Evolutionary conservation across 495 filamentous ascomycete species (phyloP), one percentile per base, ranked within the genome.

Genomic region (Daldinia childiae): DNA sequence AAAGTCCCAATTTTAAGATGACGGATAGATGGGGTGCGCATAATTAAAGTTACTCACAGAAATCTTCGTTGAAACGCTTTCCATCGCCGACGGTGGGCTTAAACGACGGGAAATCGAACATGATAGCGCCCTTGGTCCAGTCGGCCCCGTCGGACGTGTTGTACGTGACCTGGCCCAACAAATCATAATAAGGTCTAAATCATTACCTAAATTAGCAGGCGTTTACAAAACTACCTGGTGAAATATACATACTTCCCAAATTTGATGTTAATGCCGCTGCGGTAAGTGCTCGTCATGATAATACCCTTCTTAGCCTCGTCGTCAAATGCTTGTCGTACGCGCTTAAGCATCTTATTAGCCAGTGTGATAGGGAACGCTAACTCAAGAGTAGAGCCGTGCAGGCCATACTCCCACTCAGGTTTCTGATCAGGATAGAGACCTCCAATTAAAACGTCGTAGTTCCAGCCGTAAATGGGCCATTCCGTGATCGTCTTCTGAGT

Each of bases 211-310:
- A 29, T 61, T 34, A 50, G 39, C 9, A 61, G 8, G 38, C 12
- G 8, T 14, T 6, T 24, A 27, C 0, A 15, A 2, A 26, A 24
- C 19, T 27, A 1, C 55, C 14, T 4, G 7, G 17, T 38, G n/a
- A 14, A 17, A 8, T 54, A 24, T 38, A 38, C 55, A 58, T 41
- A 58, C 55, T 32, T 66, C 8, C 83, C 83, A 39, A 85, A 84
- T 74, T 86, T 86, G 77, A 86, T 86, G 64, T 86, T 86, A 64
- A 86, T 83, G 11, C 83, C 82, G 52, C 81, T 83, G 17, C 83
- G 78, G 64, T 86, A 86, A 5, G 83, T 86, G 32, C 78, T 74
- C 9, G 82, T 81, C 83, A 86, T 84, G 52, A 62, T 66, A 12
- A 62, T 79, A 5, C 81, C 82, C 60, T 78, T 80, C 54, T 67